phyloP scores from a whole-genome alignment of 1,284 basidiomycete species.

The Apiotrichum sp. region DNA sequence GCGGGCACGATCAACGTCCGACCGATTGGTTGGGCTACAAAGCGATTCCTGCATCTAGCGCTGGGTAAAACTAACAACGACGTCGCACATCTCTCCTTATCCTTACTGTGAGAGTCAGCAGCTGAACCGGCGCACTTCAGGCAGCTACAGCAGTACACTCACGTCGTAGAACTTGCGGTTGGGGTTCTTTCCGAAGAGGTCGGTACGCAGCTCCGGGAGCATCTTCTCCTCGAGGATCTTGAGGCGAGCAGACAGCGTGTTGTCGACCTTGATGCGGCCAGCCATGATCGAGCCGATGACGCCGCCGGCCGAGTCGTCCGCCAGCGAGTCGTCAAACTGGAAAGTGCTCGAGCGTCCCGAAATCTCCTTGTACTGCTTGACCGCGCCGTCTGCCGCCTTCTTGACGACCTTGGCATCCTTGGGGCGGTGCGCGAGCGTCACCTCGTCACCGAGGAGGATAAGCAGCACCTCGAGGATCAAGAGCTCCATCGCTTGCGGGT shows the following conservation, averaged over 20 bases:
- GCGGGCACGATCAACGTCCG: too few relatives aligned
- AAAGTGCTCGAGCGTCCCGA: slow-evolving; percentile 65
- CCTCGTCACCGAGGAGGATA: slow-evolving; percentile 64
- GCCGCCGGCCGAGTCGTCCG: slow-evolving; percentile 76
- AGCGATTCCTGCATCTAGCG: slow-evolving; percentile 12
- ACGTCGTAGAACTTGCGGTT: slow-evolving; percentile 76
- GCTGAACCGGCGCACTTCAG: neutral
- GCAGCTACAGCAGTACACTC: slow-evolving; percentile 15
- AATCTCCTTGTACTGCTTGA: slow-evolving; percentile 41
- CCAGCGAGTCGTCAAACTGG: slow-evolving; percentile 61
- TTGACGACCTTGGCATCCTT: slow-evolving; percentile 39
- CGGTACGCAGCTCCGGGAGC: slow-evolving; percentile 80
- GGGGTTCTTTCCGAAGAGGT: slow-evolving; percentile 76
- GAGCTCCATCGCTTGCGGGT: slow-evolving; percentile 70
- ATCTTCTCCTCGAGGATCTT: slow-evolving; percentile 85
- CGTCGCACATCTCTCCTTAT: neutral
- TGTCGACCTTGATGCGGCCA: slow-evolving; percentile 77
- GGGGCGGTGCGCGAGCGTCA: slow-evolving; percentile 38
- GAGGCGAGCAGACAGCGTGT: slow-evolving; percentile 83
- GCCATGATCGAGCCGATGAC: slow-evolving; percentile 66
- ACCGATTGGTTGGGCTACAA: neutral
- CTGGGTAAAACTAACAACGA: slow-evolving; percentile 3
- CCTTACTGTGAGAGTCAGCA: too few relatives aligned
- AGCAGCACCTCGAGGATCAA: slow-evolving; percentile 70
- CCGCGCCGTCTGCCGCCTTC: slow-evolving; percentile 29